Evolutionary conservation across 1,284 basidiomycete genomes (phyloP), one percentile per base, ranked within the genome.

Genomic region (Apiotrichum mycotoxinovorans): DNA sequence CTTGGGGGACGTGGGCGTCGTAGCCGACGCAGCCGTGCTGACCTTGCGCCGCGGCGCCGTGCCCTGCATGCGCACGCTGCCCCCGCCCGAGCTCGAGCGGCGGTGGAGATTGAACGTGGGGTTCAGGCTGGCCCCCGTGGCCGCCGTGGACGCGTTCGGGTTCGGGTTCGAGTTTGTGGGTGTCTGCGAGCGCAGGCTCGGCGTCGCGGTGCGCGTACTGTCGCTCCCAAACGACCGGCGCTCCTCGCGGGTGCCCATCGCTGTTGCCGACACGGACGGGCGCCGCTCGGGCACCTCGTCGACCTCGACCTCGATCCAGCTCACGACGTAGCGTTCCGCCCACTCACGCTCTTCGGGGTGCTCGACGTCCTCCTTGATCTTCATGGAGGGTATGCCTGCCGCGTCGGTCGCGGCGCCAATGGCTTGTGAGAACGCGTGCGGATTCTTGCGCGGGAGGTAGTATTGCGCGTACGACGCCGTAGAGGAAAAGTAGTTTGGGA

Each of bases 391-490:
- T 9, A 72, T 55, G 10, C 65, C 61, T 1, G 66, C 65, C 5
- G 68, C 70, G n/a, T 65, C 83, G 34, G 82, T 65, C n/a, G 70
- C 70, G 25, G 68, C 67, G 11, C 70, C 67, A 26, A 75, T 63
- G 18, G 68, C 68, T 2, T 63, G 60, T 22, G 66, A 58, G 57
- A 75, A 75, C 3, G 73, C 70, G 56, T 75, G 73, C 17, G 76
- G 74, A 26, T 73, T 77, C 55, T 76, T 77, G 14, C 73, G 68
- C 1, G 93, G 94, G 64, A 97, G 88, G 47, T 89, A 85, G 75
- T 91, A 97, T 67, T 92, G 89, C 18, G 91, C 91, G 68, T 91
- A 90, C 0, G 92, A 95, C 85, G 92, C 92, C 70, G 91, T 86
- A 11, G 91, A 94, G 64, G 87, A 86, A 70, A 97, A 94, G 75